Evolutionary conservation across 2,329 filamentous ascomycete species (phyloP), one percentile per base, ranked within the genome.

Genomic region (Xylariales sp.): DNA sequence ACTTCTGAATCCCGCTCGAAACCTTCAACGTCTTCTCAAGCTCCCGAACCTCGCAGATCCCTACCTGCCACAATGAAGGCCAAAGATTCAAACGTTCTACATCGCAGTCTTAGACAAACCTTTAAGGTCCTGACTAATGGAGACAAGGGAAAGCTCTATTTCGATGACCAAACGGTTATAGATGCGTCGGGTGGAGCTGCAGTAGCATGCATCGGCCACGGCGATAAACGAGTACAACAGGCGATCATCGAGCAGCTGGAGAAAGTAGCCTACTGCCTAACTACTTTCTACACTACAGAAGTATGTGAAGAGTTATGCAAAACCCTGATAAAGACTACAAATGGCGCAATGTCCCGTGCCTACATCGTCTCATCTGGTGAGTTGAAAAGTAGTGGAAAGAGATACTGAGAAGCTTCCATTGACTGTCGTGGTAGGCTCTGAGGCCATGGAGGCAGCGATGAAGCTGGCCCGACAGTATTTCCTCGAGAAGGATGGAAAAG

Each of bases 401-500:
- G 11, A 11, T 24, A 40, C 5, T 17, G 20, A 15, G 14, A 27
- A 12, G 14, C 15, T 24, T 2, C 16, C 23, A 28, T 18, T 41
- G 16, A 34, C 40, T 40, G 18, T 17, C 16, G 28, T 5, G 33
- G 39, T 14, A 76, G 74, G 76, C 2, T 80, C 78, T n/a, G 80
- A 83, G 54, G 77, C 77, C 3, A 70, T 76, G 42, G 80, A 84
- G 50, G 76, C 76, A 4, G 76, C 78, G 1, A 59, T 81, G 48
- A 85, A 84, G 47, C 53, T 83, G 13, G 67, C 75, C 13, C 61
- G 75, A 3, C 81, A 85, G 50, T 83, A 76, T 49, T 78, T 72
- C 46, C 62, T 77, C 6, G 76, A 81, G 49, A 67, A 75, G 25
- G 44, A 54, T 2, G 59, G 62, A 0, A 61, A 75, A 1, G 70